Conservation (phyloP, 305 asterid species). For the Solanum hybrid region DNA sequence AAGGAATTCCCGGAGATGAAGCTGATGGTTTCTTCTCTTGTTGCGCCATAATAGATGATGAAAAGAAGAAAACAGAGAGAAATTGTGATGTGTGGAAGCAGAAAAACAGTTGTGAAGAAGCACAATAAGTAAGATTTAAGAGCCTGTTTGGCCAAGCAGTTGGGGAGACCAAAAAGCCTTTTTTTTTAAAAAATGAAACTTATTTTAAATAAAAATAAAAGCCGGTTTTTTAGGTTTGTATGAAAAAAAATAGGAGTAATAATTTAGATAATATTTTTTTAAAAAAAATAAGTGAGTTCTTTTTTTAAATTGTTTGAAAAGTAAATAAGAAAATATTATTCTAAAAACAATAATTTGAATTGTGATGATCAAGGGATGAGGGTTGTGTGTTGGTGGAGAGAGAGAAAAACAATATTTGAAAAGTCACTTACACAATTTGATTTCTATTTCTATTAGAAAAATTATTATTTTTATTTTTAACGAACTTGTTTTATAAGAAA, state of each 20-base stretch:
- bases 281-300: background rate
- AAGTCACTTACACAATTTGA: background rate
- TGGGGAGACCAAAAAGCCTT: background rate
- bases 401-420: no score
- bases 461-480: no score
- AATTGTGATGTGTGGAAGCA: background rate
- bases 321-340: no score
- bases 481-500: no score
- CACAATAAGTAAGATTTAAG: background rate
- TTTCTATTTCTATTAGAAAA: background rate
- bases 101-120: background rate
- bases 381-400: no score
- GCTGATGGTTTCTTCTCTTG: background rate
- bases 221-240: no score
- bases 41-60: background rate
- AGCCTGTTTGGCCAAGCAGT: background rate
- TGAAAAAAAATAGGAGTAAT: background rate
- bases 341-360: no score
- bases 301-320: background rate
- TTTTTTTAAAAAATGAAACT: no score
- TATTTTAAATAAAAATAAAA: no score
- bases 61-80: background rate
- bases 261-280: no score
- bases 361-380: no score
- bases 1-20: constrained; percentile 32